Percentiles rank a stretch among this genome's conserved stretches.
Conservation (phyloP, 306 rosid genomes). For the Castanopsis chinensis region DNA sequence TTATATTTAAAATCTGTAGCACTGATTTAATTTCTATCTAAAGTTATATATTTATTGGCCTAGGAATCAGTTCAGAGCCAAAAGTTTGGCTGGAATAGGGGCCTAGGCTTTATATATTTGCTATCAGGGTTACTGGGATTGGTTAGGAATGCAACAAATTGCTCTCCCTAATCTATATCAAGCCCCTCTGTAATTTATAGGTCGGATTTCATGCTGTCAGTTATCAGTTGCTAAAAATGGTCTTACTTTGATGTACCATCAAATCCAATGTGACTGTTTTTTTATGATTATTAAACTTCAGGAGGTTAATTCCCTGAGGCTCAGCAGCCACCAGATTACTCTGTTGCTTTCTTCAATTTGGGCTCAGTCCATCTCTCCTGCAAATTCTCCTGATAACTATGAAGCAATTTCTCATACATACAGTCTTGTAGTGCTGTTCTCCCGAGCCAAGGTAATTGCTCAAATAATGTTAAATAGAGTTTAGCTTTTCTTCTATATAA, state of each 20-base stretch:
- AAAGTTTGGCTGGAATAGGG: not conserved
- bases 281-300: conserved; percentile 31
- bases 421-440: conserved; percentile 73
- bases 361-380: conserved; percentile 72
- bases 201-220: not conserved
- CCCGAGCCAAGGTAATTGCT: conserved; percentile 71
- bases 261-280: not conserved
- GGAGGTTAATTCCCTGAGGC: conserved; percentile 57
- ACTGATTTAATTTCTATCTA: not conserved
- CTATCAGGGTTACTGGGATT: not conserved
- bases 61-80: not conserved
- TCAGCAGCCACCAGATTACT: conserved; percentile 75
- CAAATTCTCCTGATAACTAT: conserved; percentile 78
- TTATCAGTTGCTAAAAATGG: not conserved
- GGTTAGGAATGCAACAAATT: not conserved
- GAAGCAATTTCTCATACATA: conserved; percentile 90
- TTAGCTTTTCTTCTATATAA: conserved; percentile 15
- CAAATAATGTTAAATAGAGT: conserved; percentile 6
- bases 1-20: not conserved
- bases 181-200: not conserved
- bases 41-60: not conserved
- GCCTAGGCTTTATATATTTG: not conserved
- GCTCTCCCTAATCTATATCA: not conserved
- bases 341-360: conserved; percentile 80
- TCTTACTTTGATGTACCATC: conserved; percentile 12